These are phyloP conservation scores for Curvularia verruculosa DNA, from an alignment of 2,329 filamentous ascomycete genomes.

Conservation along the genomic window DNA sequence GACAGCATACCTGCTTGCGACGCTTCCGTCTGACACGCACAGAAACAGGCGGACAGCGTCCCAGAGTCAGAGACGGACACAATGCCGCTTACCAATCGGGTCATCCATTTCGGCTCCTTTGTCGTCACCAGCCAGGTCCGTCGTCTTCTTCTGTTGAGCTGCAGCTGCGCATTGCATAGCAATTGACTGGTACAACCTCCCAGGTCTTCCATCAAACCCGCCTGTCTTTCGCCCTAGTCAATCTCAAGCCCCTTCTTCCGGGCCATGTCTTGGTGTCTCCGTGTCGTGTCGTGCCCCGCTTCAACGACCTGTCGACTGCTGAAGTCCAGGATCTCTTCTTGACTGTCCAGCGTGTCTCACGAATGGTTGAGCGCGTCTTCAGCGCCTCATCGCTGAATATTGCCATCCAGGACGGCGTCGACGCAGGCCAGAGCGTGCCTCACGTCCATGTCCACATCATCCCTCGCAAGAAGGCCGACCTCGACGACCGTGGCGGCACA, in stretches of 20 bases:
- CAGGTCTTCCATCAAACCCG: slow-evolving; percentile 87
- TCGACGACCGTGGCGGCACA: slow-evolving; percentile 62
- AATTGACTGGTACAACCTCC: slow-evolving; percentile 12
- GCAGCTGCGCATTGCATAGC: background rate
- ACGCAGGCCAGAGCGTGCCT: slow-evolving; percentile 90
- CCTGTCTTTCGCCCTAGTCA: slow-evolving; percentile 86
- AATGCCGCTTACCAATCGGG: slow-evolving; percentile 50
- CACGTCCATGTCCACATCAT: slow-evolving; percentile 96
- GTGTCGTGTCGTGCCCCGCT: slow-evolving; percentile 67
- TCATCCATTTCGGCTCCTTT: slow-evolving; percentile 53
- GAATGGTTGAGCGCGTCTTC: slow-evolving; percentile 70
- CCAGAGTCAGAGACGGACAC: background rate
- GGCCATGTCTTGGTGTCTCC: slow-evolving; percentile 94
- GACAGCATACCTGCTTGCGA: slow-evolving; percentile 9
- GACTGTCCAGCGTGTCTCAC: slow-evolving; percentile 82
- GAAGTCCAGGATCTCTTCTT: slow-evolving; percentile 86
- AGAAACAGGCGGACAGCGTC: background rate
- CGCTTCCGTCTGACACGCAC: slow-evolving; percentile 5
- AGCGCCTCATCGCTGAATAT: slow-evolving; percentile 83
- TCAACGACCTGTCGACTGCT: slow-evolving; percentile 72
- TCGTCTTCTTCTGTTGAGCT: slow-evolving; percentile 13
- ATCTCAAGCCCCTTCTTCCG: slow-evolving; percentile 90
- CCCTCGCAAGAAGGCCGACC: slow-evolving; percentile 67
- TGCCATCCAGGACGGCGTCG: slow-evolving; percentile 89
- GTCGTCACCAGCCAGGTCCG: slow-evolving; percentile 54